Evolutionary conservation across 2,329 filamentous ascomycete genomes (phyloP).

Genomic region (Fusarium citri): DNA sequence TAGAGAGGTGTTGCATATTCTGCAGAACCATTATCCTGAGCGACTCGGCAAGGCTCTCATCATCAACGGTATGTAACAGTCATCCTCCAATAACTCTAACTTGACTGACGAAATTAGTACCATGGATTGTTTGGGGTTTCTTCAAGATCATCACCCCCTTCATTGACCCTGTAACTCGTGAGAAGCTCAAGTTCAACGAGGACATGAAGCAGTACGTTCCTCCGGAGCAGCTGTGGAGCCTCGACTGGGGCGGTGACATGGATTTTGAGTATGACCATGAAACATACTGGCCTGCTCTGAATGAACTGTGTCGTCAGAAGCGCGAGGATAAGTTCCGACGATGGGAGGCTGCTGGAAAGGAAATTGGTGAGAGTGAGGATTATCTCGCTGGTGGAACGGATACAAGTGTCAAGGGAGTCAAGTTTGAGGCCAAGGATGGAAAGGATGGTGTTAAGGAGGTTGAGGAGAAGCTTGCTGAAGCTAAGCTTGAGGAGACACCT

Average conservation of each 20-base stretch:
- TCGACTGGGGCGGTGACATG: conserved; percentile 78
- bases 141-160: conserved; percentile 97
- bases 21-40: conserved; percentile 97
- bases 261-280: conserved; percentile 93
- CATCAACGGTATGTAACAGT: conserved; percentile 73
- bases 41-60: conserved; percentile 88
- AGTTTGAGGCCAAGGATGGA: conserved; percentile 37
- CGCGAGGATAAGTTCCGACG: conserved; percentile 71
- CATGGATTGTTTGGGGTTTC: conserved; percentile 91
- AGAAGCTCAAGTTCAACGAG: conserved; percentile 98
- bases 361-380: conserved; percentile 86
- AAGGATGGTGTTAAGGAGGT: conserved; percentile 38
- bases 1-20: conserved; percentile 85
- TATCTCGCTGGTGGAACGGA: conserved; percentile 77
- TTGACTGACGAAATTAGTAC: conserved; percentile 65
- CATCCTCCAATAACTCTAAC: too few species aligned
- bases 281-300: conserved; percentile 88
- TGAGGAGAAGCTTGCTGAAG: conserved; percentile 46
- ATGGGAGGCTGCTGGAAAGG: conserved; percentile 84
- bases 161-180: conserved; percentile 91
- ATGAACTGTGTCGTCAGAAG: conserved; percentile 74
- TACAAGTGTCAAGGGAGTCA: conserved; percentile 51
- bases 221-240: conserved; percentile 81
- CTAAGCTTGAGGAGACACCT: conserved; percentile 45
- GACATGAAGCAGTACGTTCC: conserved; percentile 87